Conservation (phyloP, 768 basidiomycete species). For the Suillus lakei region DNA sequence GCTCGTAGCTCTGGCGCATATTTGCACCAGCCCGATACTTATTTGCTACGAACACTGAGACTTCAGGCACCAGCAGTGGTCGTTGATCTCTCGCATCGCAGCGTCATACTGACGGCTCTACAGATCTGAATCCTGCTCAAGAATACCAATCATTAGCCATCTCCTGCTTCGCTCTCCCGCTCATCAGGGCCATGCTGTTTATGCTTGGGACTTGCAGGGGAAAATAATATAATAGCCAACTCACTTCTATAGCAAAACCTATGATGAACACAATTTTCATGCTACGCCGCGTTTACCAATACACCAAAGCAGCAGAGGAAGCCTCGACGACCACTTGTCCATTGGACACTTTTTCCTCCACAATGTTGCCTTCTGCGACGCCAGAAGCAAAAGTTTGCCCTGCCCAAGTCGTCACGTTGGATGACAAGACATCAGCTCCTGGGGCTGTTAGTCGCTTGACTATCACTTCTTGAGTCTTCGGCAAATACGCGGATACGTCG, state of each 20-base stretch:
- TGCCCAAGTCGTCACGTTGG: conserved; percentile 53
- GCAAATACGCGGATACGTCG: conserved; percentile 49
- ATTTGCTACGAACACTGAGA: neutral
- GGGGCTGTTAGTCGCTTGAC: conserved; percentile 50
- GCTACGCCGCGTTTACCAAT: conserved; percentile 23
- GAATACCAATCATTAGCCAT: neutral
- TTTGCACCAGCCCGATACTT: neutral
- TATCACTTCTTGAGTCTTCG: conserved; percentile 33
- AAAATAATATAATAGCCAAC: neutral
- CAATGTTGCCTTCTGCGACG: conserved; percentile 39
- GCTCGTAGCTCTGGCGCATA: neutral
- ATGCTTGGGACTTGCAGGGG: neutral
- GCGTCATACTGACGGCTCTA: neutral
- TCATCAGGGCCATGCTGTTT: neutral
- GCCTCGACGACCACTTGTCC: conserved; percentile 40
- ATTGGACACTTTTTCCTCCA: conserved; percentile 43
- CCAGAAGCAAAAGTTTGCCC: conserved; percentile 51
- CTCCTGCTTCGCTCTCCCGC: neutral
- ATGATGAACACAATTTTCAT: neutral
- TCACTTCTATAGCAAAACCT: neutral
- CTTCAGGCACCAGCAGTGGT: neutral
- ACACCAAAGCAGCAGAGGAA: conserved; percentile 43
- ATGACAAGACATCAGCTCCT: conserved; percentile 50
- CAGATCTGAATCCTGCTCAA: neutral
- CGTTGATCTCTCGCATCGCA: neutral